Conservation (phyloP, 345 rosid species). For the Atalantia buxifolia region DNA sequence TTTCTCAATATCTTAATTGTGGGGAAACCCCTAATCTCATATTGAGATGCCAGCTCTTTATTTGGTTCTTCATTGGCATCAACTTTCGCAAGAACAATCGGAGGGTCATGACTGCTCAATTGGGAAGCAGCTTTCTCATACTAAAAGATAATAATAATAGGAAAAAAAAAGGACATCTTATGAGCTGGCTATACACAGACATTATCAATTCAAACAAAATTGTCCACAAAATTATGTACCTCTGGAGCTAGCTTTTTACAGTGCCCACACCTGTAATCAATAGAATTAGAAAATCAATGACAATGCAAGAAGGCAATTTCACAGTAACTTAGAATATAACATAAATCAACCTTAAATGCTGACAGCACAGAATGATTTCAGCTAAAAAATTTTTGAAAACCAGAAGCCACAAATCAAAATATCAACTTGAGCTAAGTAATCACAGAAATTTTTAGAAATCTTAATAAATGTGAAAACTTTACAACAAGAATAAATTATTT, state of each 20-base stretch:
- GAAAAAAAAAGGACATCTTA: neutral
- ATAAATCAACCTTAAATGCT: neutral
- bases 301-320: neutral
- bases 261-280: constrained; percentile 80
- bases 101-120: constrained; percentile 64
- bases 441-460: neutral
- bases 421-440: neutral
- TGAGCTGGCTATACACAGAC: neutral
- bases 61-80: constrained; percentile 80
- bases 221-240: constrained; percentile 32
- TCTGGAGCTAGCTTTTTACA: constrained; percentile 93
- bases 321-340: neutral
- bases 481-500: no score
- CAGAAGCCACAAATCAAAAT: neutral
- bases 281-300: neutral
- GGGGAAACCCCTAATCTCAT: constrained; percentile 83
- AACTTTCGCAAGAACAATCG: constrained; percentile 73
- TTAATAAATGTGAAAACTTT: no score
- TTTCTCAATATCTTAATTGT: constrained; percentile 80
- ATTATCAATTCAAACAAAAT: neutral
- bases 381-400: no score
- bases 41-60: constrained; percentile 52
- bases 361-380: no score
- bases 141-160: constrained; percentile 33
- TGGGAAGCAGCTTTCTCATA: constrained; percentile 92